A percentile compares a stretch with the other conserved stretches of the same genome.
These are phyloP conservation scores for Ceratobasidium sp. DNA, from an alignment of 1,284 basidiomycete species.

Conservation along the genomic window DNA sequence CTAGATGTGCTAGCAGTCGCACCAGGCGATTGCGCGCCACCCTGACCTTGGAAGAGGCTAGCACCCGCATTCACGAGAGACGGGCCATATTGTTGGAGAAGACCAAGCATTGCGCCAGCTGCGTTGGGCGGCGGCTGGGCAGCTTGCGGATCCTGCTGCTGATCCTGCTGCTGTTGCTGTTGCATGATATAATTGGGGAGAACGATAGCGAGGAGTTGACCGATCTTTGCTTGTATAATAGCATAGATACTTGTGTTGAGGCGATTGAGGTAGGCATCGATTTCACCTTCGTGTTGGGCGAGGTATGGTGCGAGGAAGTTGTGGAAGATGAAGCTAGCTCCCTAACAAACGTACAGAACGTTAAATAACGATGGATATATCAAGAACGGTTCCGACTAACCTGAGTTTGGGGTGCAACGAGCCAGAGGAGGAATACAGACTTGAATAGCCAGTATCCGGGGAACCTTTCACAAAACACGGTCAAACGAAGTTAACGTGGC, in stretches of 20 bases:
- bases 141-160: slow-evolving; percentile 2
- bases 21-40: slow-evolving; percentile 2
- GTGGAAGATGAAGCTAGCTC: slow-evolving; percentile 78
- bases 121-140: slow-evolving; percentile 24
- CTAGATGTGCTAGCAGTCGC: slow-evolving; percentile 3
- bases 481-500: slow-evolving; percentile 38
- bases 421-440: slow-evolving; percentile 76
- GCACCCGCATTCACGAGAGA: slow-evolving; percentile 17
- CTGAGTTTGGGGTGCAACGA: slow-evolving; percentile 80
- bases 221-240: slow-evolving; percentile 67
- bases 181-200: slow-evolving; percentile 32
- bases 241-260: slow-evolving; percentile 66
- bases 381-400: slow-evolving; percentile 58
- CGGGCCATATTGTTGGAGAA: slow-evolving; percentile 35
- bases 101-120: slow-evolving; percentile 33
- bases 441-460: slow-evolving; percentile 85
- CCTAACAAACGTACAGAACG: slow-evolving; percentile 61
- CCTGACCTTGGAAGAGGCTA: slow-evolving; percentile 1
- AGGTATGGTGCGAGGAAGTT: slow-evolving; percentile 77
- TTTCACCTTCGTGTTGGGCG: slow-evolving; percentile 71
- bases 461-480: slow-evolving; percentile 65
- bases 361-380: slow-evolving; percentile 12
- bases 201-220: slow-evolving; percentile 39
- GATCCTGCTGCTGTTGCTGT: slow-evolving; percentile 13
- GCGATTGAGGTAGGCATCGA: slow-evolving; percentile 73